Evolutionary conservation across 495 filamentous ascomycete genomes (phyloP), one percentile per base, ranked within the genome.

Genomic region (Penicillium longicatenatum): DNA sequence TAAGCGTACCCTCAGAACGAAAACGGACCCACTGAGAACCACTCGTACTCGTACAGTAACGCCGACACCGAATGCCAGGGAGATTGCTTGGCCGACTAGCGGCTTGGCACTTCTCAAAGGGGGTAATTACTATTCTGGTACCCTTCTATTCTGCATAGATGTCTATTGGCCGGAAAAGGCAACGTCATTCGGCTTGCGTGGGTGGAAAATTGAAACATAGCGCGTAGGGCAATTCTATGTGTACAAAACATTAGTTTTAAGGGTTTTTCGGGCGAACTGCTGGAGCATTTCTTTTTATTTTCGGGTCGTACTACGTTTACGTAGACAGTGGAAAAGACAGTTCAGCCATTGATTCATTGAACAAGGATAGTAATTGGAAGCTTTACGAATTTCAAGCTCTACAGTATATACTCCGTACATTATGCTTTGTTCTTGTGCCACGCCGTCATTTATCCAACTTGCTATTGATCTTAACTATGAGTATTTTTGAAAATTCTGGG

Each of bases 91-190:
- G 51, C 52, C 21, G 20, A 30, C 24, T 59, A 58, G 55, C 26
- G 63, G 22, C 64, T 67, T 67, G 64, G 64, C 62, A 20, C 29
- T 31, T 39, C 37, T 17, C 37, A 6, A 39, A n/a, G 37, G 39
- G 43, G 29, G n/a, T 43, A 52, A 22, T 16, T 39, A 26, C 24
- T 16, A 17, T 19, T 41, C 37, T 21, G 17, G 44, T 17, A 39
- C 4, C 37, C 4, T n/a, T 17, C 16, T 17, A 39, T 12, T 39
- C 4, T 39, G 31, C 12, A 35, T 3, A 12, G 10, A 6, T 6
- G n/a, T 3, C 3, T 3, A 50, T 30, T 50, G 16, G 24, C 11
- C 17, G 17, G 2, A 29, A 11, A 37, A 31, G 31, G 49, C 49
- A 51, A 51, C 49, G 49, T 37, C 49, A 51, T 37, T 22, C 31